Conservation (phyloP, 768 basidiomycete genomes). For the Pholiota molesta region DNA sequence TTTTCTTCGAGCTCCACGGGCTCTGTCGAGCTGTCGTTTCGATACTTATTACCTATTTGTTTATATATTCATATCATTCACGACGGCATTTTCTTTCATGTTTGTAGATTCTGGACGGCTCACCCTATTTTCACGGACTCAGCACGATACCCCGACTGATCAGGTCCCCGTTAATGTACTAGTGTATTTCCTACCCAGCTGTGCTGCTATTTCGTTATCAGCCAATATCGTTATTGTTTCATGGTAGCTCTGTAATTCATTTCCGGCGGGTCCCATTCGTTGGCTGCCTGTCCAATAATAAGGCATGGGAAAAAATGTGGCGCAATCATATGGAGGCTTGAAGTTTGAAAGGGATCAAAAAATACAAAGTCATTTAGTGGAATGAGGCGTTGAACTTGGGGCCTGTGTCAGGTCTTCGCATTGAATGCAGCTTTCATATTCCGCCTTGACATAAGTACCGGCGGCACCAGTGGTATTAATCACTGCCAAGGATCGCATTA, state of each 20-base stretch:
- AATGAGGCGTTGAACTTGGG: neutral
- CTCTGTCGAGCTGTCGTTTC: too few species aligned
- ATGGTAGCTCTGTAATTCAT: neutral
- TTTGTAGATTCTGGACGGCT: neutral
- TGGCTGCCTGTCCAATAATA: neutral
- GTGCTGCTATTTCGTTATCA: neutral
- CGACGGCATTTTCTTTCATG: neutral
- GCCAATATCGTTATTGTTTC: neutral
- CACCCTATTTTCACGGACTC: neutral
- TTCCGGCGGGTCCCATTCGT: neutral
- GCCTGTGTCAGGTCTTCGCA: neutral
- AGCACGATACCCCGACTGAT: neutral
- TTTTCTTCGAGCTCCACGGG: neutral
- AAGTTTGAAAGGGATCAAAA: conserved; percentile 1
- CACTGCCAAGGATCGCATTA: too few species aligned
- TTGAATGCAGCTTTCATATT: too few species aligned
- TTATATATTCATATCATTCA: neutral
- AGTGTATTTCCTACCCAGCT: neutral
- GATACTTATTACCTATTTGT: neutral
- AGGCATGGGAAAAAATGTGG: neutral
- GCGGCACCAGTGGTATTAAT: too few species aligned
- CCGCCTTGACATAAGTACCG: too few species aligned
- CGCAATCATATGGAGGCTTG: neutral
- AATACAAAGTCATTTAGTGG: neutral
- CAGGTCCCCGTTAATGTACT: neutral